Evolutionary conservation across 2,329 filamentous ascomycete species (phyloP), one percentile per base, ranked within the genome.

Genomic region (Paramyrothecium sp.): DNA sequence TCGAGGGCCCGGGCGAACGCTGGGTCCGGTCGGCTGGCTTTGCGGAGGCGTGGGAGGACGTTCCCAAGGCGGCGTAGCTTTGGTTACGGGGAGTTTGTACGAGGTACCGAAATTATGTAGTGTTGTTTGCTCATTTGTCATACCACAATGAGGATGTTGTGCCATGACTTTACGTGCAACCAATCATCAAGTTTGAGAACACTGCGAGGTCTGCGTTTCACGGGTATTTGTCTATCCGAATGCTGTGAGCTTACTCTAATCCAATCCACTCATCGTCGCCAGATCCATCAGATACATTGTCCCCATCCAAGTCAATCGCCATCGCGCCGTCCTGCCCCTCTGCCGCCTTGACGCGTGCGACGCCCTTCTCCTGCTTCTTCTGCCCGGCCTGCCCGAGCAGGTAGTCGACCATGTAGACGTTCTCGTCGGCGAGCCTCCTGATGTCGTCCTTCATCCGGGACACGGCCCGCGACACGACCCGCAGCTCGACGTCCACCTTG

Each of bases 361-460:
- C 38, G 51, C 60, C 62, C 19, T 60, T 70, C 23, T 66, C 63
- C 26, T 57, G 62, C 33, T 65, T 56, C 51, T 67, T 70, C 17
- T 65, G 62, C 63, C 63, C 64, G 7, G 79, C 79, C 70, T 86
- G 83, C 1, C 79, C 78, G 8, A 86, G 73, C 33, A 97, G 77
- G 69, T 96, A 97, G 68, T 96, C 91, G 55, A 97, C 87, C 72
- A 90, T 89, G 75, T 96, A 96, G 54, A 89, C 81, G 67, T 97
- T 98, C 71, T 93, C 90, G 65, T 97, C 92, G 0, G 91, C 91
- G 61, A 97, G 75, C 63, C 87, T 85, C 71, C 91, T 86, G 60
- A 98, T 84, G 69, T 97, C 93, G 58, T 90, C 87, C 63, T 90
- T 85, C 76, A 97, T 92, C 67, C 87, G 87, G 46, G 85, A 82